These are phyloP conservation scores for Penicillium odoratum DNA, from an alignment of 495 filamentous ascomycete species.

Conservation along the genomic window DNA sequence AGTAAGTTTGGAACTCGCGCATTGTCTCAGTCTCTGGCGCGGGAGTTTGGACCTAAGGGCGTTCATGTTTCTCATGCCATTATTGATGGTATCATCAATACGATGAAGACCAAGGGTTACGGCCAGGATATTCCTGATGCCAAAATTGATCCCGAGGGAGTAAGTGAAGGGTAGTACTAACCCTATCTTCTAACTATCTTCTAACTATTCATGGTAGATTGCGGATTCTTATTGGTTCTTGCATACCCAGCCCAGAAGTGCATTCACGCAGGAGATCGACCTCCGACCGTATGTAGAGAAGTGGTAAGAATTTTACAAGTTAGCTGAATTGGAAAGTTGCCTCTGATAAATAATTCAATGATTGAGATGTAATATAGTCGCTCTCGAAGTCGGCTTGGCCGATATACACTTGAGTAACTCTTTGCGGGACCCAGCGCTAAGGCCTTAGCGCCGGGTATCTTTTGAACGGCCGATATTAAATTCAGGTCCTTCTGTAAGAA, in stretches of 20 bases:
- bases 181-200: too few relatives aligned
- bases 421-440: too few relatives aligned
- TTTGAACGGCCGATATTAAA: too few relatives aligned
- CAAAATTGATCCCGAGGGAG: slow-evolving; percentile 64
- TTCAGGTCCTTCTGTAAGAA: too few relatives aligned
- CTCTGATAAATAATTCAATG: too few relatives aligned
- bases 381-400: too few relatives aligned
- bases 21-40: slow-evolving; percentile 64
- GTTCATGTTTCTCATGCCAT: slow-evolving; percentile 75
- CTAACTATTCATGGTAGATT: slow-evolving; percentile 49
- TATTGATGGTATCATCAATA: slow-evolving; percentile 76
- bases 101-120: slow-evolving; percentile 57
- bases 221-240: slow-evolving; percentile 73
- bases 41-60: slow-evolving; percentile 75
- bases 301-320: slow-evolving; percentile 11
- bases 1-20: slow-evolving; percentile 72
- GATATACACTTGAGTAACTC: too few relatives aligned
- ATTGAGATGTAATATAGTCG: too few relatives aligned
- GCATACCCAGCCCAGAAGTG: slow-evolving; percentile 65
- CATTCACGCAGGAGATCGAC: slow-evolving; percentile 72
- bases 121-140: slow-evolving; percentile 57
- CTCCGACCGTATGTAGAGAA: slow-evolving; percentile 63
- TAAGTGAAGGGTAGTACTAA: slow-evolving; percentile 37
- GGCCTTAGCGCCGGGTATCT: too few relatives aligned
- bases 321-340: too few relatives aligned